Base-by-base conservation (phyloP, 2,329 filamentous ascomycete genomes). In the Trichophyton rubrum region DNA sequence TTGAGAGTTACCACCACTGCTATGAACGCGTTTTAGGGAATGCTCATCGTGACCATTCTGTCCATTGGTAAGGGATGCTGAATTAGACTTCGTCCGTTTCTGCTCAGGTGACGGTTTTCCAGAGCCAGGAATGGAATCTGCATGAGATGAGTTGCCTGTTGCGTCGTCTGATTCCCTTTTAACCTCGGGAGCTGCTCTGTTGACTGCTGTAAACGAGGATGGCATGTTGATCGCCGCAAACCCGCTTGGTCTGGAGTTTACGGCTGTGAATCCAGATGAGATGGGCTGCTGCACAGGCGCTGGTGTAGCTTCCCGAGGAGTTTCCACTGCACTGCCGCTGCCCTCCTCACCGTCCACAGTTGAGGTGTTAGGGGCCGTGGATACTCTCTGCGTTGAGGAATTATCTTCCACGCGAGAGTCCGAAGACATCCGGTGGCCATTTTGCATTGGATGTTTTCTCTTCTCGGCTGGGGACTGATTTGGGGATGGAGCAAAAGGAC, bases 401-500 rank as follows among this genome's bases (percentile, higher is more conserved):
- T 89, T 91, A 56, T 88, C 84, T 55, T 88, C 84, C 3, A 80
- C 81, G 59, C 81, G 77, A 1, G 82, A 71, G 45, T 72, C 72
- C 22, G 73, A 69, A 20, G 81, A 8, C 15, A 7, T 77, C 2
- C 80, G 81, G 68, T 61, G 78, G 71, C 63, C 78, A 63, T 63
- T 66, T 11, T 68, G 60, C 5, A 67, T 41, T 63, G 11, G 69
- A 64, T 61, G 72, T 71, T 65, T 79, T 61, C 73, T 71, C 64
- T 78, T 81, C 66, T 79, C 91, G 69, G 90, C 78, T 1, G 92
- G 90, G 38, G 85, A 87, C 74, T 89, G 73, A 70, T 86, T 75
- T 2, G 92, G 90, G 3, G 84, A 86, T 17, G 86, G 85, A 0
- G 91, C 96, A 63, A 93, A 84, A 15, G 92, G 90, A 0, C 92